Percentiles rank a stretch among this genome's conserved stretches.
These are phyloP conservation scores for barley (Hordeum vulgare) DNA, from an alignment of 176 grass and related monocot genomes.

Conservation along the genomic window DNA sequence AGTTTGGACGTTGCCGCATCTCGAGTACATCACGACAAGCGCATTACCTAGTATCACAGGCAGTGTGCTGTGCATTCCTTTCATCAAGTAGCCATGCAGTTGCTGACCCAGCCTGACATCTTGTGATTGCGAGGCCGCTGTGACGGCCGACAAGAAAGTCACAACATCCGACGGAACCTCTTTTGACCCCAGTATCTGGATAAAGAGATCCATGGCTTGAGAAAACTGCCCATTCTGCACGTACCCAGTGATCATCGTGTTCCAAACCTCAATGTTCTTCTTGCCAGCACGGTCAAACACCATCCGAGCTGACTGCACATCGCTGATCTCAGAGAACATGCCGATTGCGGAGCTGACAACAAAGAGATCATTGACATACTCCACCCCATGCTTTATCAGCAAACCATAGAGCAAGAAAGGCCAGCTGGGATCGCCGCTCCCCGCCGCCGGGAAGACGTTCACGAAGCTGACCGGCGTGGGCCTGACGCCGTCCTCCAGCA, in stretches of 20 bases:
- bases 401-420: conserved; percentile 53
- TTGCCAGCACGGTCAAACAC: conserved; percentile 44
- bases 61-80: conserved; percentile 17
- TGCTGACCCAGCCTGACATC: conserved; percentile 67
- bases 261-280: conserved; percentile 91
- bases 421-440: background rate
- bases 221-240: conserved; percentile 54
- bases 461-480: conserved; percentile 71
- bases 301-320: conserved; percentile 42
- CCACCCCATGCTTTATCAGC: conserved; percentile 59
- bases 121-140: conserved; percentile 67
- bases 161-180: conserved; percentile 45
- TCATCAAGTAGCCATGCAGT: conserved; percentile 70
- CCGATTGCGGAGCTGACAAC: conserved; percentile 57
- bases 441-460: conserved; percentile 41
- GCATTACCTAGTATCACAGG: conserved; percentile 82
- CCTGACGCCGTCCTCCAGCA: conserved; percentile 50
- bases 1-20: conserved; percentile 47
- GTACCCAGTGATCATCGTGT: conserved; percentile 85
- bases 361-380: conserved; percentile 62
- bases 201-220: conserved; percentile 64
- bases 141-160: conserved; percentile 71
- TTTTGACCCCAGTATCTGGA: conserved; percentile 43
- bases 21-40: conserved; percentile 78
- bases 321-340: conserved; percentile 50